phyloP scores from a whole-genome alignment of 352 stramenopile genomes.

The Stramenopiles sp. region DNA sequence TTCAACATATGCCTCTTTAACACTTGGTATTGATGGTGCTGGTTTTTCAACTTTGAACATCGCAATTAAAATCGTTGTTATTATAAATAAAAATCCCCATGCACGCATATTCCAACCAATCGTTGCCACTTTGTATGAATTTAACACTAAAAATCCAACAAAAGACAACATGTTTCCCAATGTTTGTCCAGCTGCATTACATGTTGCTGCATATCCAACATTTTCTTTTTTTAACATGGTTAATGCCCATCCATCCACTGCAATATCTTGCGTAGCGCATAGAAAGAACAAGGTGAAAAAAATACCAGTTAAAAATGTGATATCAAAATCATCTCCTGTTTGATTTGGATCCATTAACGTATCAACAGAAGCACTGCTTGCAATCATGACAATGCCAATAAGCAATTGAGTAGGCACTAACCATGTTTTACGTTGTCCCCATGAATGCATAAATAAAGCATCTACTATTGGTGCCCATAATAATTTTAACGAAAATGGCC shows the following conservation, averaged over 20 bases:
- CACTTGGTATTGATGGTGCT: slow-evolving; percentile 31
- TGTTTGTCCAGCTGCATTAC: slow-evolving; percentile 86
- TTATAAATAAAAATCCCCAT: slow-evolving; percentile 75
- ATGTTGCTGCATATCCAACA: slow-evolving; percentile 79
- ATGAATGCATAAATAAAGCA: slow-evolving; percentile 65
- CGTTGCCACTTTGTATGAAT: not conserved
- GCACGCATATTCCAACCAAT: slow-evolving; percentile 71
- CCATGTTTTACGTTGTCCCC: slow-evolving; percentile 60
- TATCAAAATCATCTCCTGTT: slow-evolving; percentile 4
- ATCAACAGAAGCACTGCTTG: slow-evolving; percentile 43
- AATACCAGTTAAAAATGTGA: slow-evolving; percentile 10
- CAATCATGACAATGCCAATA: slow-evolving; percentile 83
- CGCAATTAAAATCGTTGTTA: slow-evolving; percentile 65
- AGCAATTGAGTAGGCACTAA: slow-evolving; percentile 90
- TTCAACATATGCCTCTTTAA: slow-evolving; percentile 64
- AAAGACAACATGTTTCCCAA: slow-evolving; percentile 92
- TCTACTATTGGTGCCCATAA: slow-evolving; percentile 94
- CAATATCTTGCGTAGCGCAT: slow-evolving; percentile 67
- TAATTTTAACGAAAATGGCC: slow-evolving; percentile 97
- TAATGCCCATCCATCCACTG: slow-evolving; percentile 97
- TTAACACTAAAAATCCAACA: slow-evolving; percentile 91
- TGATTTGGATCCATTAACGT: slow-evolving; percentile 56
- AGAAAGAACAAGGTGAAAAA: slow-evolving; percentile 9
- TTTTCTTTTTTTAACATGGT: slow-evolving; percentile 94
- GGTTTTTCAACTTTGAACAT: slow-evolving; percentile 68